Evolutionary conservation across 148 eudicot genomes (phyloP).

Genomic region (Rhododendron ovatum): DNA sequence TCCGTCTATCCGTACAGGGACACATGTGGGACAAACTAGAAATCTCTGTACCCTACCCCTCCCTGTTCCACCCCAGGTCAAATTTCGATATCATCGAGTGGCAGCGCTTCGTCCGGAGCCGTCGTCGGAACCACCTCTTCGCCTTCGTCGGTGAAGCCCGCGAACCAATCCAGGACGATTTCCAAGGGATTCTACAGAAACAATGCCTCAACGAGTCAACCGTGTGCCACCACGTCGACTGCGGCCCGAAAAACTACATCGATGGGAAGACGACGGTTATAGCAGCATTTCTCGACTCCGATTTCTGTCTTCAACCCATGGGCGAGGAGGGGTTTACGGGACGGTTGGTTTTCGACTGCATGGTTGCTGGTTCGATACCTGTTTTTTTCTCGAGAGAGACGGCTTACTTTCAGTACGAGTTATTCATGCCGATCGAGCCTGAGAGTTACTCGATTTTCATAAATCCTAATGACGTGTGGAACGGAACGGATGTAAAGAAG

Average conservation of each 20-base stretch:
- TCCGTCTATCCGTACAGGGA: slow-evolving; percentile 50
- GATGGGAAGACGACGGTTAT: slow-evolving; percentile 26
- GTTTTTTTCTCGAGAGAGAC: slow-evolving; percentile 63
- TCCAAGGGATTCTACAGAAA: slow-evolving; percentile 22
- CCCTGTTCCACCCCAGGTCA: slow-evolving; percentile 68
- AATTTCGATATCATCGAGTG: slow-evolving; percentile 38
- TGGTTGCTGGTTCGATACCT: slow-evolving; percentile 44
- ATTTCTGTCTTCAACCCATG: slow-evolving; percentile 54
- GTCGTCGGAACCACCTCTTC: slow-evolving; percentile 35
- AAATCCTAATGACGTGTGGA: neutral
- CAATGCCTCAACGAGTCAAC: slow-evolving; percentile 24
- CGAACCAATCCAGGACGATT: slow-evolving; percentile 22
- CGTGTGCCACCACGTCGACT: slow-evolving; percentile 37
- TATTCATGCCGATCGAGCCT: slow-evolving; percentile 73
- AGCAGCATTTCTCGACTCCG: slow-evolving; percentile 27
- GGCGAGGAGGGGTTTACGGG: slow-evolving; percentile 48
- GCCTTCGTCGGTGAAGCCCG: slow-evolving; percentile 34
- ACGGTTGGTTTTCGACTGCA: slow-evolving; percentile 49
- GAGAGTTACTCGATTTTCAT: slow-evolving; percentile 55
- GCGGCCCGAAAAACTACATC: slow-evolving; percentile 25
- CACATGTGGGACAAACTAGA: slow-evolving; percentile 60
- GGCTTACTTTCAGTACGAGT: slow-evolving; percentile 71
- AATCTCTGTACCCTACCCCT: slow-evolving; percentile 73
- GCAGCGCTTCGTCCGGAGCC: slow-evolving; percentile 51
- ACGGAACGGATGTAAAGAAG: neutral